Base-by-base conservation (phyloP, 495 filamentous ascomycete species). In the Letharia lupina region DNA sequence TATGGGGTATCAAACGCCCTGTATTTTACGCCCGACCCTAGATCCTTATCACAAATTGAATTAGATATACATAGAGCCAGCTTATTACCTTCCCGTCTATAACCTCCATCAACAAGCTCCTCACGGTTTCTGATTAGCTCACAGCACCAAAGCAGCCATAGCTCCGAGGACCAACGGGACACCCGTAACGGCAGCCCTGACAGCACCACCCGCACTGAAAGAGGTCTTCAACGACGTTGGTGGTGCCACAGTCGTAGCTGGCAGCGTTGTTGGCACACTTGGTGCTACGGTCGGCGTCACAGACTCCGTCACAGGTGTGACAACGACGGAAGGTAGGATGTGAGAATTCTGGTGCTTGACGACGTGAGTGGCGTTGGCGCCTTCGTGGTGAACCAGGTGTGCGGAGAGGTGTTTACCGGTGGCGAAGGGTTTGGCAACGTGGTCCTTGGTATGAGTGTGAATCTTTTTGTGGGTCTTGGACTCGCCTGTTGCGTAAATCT, bases 91-190 rank as follows among this genome's bases (percentile, higher is more conserved):
- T 16, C 31, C 13, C 52, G 31, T 16, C 40, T 31, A 18, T 39
- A 47, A 31, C 45, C 28, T 12, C 10, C 28, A 39, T 18, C 0
- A 47, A 44, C 11, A 37, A 41, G 23, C n/a, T 15, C 35, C 31
- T 10, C 57, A 28, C 15, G 18, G 50, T n/a, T 58, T 11, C 20
- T 23, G 3, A 39, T 18, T 39, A 11, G 16, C 47, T 58, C 84
- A 91, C 82, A 68, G 20, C 15, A 75, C 93, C 85, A 70, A 82
- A 77, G 89, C 91, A 93, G 42, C 85, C 87, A 67, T 88, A 89
- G 31, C 90, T 89, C 50, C 68, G 33, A 69, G 28, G 23, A 45
- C 52, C 50, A 66, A 13, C 35, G 60, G 6, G 9, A 33, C 20
- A 18, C 68, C 60, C 0, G 52, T 39, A 20, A 62, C 64, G 18